These are phyloP conservation scores for Coniosporium tulheliwenetii DNA, from an alignment of 2,329 filamentous ascomycete species.

Conservation along the genomic window DNA sequence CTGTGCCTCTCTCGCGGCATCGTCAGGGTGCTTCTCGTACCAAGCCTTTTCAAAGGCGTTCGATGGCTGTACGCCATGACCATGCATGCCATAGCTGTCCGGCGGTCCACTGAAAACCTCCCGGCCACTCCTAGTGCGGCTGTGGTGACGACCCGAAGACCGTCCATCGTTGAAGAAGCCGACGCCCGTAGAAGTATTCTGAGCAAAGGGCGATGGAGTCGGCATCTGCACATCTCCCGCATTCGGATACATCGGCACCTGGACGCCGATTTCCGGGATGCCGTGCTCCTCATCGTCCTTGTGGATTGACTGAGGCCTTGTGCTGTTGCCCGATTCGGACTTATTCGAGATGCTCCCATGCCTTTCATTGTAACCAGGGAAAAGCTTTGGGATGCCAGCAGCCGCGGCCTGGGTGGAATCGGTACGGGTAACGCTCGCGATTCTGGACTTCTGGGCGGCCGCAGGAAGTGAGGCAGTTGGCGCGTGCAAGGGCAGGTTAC, in stretches of 20 bases:
- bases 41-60: constrained; percentile 85
- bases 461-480: constrained; percentile 75
- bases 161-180: constrained; percentile 39
- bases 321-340: constrained; percentile 4
- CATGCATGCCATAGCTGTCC: constrained; percentile 85
- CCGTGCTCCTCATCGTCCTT: constrained; percentile 60
- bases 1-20: constrained; percentile 57
- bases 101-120: constrained; percentile 58
- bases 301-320: constrained; percentile 40
- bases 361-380: constrained; percentile 36
- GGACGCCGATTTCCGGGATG: constrained; percentile 81
- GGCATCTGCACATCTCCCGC: constrained; percentile 94
- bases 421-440: constrained; percentile 73
- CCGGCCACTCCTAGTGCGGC: constrained; percentile 55
- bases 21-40: constrained; percentile 83
- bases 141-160: constrained; percentile 40
- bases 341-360: constrained; percentile 3
- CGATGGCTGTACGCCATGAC: constrained; percentile 59
- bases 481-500: constrained; percentile 74
- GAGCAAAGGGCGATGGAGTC: constrained; percentile 49
- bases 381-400: constrained; percentile 60
- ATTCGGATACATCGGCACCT: constrained; percentile 85
- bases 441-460: constrained; percentile 67
- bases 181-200: constrained; percentile 25
- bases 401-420: constrained; percentile 76